phyloP scores from a whole-genome alignment of 495 filamentous ascomycete genomes.

The Polyplosphaeria fusca region DNA sequence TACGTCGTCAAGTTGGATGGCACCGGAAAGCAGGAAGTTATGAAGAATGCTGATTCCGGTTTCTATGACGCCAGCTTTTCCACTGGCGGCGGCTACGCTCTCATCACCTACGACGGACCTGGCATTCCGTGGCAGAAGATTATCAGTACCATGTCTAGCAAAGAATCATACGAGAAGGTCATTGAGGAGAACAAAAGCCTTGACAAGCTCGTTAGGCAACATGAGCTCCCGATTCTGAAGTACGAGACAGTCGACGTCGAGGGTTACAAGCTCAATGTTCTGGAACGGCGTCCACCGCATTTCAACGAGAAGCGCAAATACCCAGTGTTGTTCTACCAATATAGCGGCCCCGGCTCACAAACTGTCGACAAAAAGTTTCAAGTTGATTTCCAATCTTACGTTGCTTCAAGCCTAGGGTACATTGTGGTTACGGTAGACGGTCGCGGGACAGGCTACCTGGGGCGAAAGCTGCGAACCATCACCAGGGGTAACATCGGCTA shows the following conservation, averaged over 20 bases:
- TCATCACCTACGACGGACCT: slow-evolving; percentile 80
- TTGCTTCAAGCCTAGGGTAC: slow-evolving; percentile 85
- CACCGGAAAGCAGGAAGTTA: slow-evolving; percentile 62
- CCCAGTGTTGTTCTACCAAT: slow-evolving; percentile 90
- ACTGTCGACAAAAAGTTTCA: slow-evolving; percentile 74
- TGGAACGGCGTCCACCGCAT: slow-evolving; percentile 86
- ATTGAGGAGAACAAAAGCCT: slow-evolving; percentile 77
- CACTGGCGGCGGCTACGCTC: slow-evolving; percentile 69
- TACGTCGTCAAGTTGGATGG: slow-evolving; percentile 88
- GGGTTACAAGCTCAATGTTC: slow-evolving; percentile 72
- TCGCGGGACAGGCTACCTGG: slow-evolving; percentile 87
- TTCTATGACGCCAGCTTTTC: slow-evolving; percentile 88
- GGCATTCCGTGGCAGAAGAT: slow-evolving; percentile 90
- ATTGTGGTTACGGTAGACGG: slow-evolving; percentile 94
- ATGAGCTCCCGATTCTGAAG: slow-evolving; percentile 78
- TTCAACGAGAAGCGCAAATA: slow-evolving; percentile 84
- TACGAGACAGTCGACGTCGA: slow-evolving; percentile 84
- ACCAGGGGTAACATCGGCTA: slow-evolving; percentile 79
- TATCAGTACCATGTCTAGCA: slow-evolving; percentile 72
- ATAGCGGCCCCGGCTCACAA: slow-evolving; percentile 88
- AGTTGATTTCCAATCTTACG: slow-evolving; percentile 87
- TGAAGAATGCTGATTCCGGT: slow-evolving; percentile 72
- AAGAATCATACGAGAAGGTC: slow-evolving; percentile 57
- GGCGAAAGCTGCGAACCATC: slow-evolving; percentile 75
- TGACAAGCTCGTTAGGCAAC: slow-evolving; percentile 62